phyloP scores from a whole-genome alignment of 1,284 basidiomycete genomes.

The Sanguinoderma infundibulare region DNA sequence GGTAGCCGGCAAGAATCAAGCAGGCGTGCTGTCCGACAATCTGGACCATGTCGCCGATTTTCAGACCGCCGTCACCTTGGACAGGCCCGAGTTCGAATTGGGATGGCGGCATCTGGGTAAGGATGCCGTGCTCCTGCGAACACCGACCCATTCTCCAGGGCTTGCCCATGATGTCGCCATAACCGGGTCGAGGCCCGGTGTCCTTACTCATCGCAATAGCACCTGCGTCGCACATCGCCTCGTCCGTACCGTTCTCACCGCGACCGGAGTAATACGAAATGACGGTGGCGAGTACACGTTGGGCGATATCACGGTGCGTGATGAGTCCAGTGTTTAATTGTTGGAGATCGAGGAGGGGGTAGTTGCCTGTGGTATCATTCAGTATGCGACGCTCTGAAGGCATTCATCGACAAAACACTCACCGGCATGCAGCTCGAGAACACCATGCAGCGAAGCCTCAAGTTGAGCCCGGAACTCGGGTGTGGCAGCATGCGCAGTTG shows the following conservation, averaged over 20 bases:
- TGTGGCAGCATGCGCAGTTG: slow-evolving; percentile 79
- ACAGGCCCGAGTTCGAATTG: slow-evolving; percentile 26
- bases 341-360: slow-evolving; percentile 85
- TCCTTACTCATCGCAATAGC: slow-evolving; percentile 88
- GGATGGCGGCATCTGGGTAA: slow-evolving; percentile 46
- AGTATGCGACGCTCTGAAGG: not conserved
- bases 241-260: slow-evolving; percentile 61
- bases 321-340: slow-evolving; percentile 79
- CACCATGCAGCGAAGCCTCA: slow-evolving; percentile 56
- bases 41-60: slow-evolving; percentile 65
- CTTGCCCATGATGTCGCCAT: slow-evolving; percentile 71
- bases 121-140: slow-evolving; percentile 83
- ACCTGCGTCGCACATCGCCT: slow-evolving; percentile 83
- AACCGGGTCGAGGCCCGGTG: slow-evolving; percentile 71
- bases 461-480: slow-evolving; percentile 52
- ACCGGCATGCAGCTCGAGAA: slow-evolving; percentile 80
- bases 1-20: slow-evolving; percentile 74
- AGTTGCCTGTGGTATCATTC: slow-evolving; percentile 60
- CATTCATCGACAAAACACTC: slow-evolving; percentile 15
- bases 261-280: slow-evolving; percentile 79
- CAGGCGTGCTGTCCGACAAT: slow-evolving; percentile 83
- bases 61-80: slow-evolving; percentile 41
- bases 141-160: slow-evolving; percentile 77
- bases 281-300: slow-evolving; percentile 74
- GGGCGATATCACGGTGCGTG: slow-evolving; percentile 58